phyloP scores from a whole-genome alignment of 345 rosid species.

The Dipteronia sinensis region DNA sequence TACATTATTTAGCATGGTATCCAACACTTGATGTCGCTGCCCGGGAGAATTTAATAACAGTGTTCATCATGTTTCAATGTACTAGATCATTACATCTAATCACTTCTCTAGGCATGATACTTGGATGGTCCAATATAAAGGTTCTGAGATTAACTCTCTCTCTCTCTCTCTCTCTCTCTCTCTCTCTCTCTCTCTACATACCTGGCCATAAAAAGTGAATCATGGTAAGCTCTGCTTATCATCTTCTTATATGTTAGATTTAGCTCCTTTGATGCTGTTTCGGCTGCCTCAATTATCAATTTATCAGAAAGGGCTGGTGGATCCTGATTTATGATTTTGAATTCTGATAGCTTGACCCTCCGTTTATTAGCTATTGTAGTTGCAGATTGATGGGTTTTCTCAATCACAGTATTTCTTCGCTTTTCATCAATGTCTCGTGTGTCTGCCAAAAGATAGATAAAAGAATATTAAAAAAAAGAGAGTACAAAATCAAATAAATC shows the following conservation, averaged over 20 bases:
- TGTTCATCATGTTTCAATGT: background rate
- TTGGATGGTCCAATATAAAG: background rate
- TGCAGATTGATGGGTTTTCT: conserved; percentile 78
- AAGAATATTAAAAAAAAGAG: background rate
- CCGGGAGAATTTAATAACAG: background rate
- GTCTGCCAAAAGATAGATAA: conserved; percentile 43
- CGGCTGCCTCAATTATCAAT: conserved; percentile 63
- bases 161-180: background rate
- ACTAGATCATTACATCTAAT: background rate
- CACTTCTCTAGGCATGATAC: background rate
- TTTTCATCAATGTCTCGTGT: conserved; percentile 86
- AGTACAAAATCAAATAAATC: conserved; percentile 1
- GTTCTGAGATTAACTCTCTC: background rate
- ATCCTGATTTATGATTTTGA: conserved; percentile 89
- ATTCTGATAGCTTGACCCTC: conserved; percentile 63
- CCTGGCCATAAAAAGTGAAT: conserved; percentile 98
- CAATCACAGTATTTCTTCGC: conserved; percentile 73
- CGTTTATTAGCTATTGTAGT: conserved; percentile 62
- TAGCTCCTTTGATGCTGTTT: conserved; percentile 66
- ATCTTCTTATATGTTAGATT: conserved; percentile 71
- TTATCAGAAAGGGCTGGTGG: conserved; percentile 85
- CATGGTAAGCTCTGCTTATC: conserved; percentile 98
- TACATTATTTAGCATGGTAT: background rate
- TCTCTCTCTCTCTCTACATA: conserved; percentile 24
- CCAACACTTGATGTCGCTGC: background rate